Conservation (phyloP, 2,329 filamentous ascomycete species). For the Ustilaginoidea virens region DNA sequence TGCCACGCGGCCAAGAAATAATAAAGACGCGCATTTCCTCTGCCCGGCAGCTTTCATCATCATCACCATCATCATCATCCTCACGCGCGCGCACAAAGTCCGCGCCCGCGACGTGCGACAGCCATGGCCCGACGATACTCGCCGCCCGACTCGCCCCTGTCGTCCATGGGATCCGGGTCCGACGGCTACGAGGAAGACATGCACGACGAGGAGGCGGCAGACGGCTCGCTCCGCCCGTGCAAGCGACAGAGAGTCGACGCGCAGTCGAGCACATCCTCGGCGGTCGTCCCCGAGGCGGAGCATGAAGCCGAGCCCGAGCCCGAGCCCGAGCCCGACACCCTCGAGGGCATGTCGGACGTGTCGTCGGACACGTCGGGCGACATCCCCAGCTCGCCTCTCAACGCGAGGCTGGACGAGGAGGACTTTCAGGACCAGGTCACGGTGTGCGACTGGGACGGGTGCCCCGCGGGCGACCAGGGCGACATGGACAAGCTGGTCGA, state of each 20-base stretch:
- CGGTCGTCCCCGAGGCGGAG: constrained; percentile 25
- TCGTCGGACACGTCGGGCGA: constrained; percentile 86
- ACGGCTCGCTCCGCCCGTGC: constrained; percentile 23
- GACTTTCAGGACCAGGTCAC: constrained; percentile 67
- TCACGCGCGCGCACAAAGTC: background rate
- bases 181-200: constrained; percentile 31
- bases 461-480: constrained; percentile 50
- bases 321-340: constrained; percentile 32
- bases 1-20: too few species aligned
- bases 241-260: constrained; percentile 32
- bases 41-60: too few species aligned
- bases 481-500: constrained; percentile 74
- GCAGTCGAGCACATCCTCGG: constrained; percentile 29
- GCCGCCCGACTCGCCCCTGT: constrained; percentile 30
- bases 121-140: constrained; percentile 21
- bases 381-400: constrained; percentile 54
- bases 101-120: constrained; percentile 10
- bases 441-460: constrained; percentile 64
- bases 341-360: constrained; percentile 52
- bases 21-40: too few species aligned
- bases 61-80: background rate
- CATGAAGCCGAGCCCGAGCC: constrained; percentile 31
- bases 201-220: constrained; percentile 26
- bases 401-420: constrained; percentile 56
- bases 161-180: constrained; percentile 27